Conservation (phyloP, 2,329 filamentous ascomycete genomes). For the Tolypocladium nubicola region DNA sequence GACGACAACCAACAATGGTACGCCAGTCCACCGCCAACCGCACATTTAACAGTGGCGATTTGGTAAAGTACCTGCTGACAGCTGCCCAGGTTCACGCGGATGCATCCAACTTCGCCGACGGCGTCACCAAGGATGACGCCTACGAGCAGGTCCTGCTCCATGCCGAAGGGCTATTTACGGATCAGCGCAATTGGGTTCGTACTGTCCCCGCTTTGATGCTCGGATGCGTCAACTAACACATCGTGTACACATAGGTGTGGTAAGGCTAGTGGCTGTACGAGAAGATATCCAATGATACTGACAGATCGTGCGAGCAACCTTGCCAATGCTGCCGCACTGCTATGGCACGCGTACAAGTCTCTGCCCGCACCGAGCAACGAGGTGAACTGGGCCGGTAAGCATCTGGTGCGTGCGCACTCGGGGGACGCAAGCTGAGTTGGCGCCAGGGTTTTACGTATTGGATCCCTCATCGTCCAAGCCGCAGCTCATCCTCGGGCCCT, state of each 20-base stretch:
- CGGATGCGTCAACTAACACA: neutral
- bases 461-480: slow-evolving; percentile 33
- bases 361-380: slow-evolving; percentile 52
- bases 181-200: slow-evolving; percentile 69
- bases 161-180: slow-evolving; percentile 57
- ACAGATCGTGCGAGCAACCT: slow-evolving; percentile 48
- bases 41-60: too few species aligned
- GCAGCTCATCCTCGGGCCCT: slow-evolving; percentile 66
- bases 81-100: slow-evolving; percentile 60
- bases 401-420: neutral
- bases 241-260: slow-evolving; percentile 8
- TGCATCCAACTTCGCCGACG: slow-evolving; percentile 59
- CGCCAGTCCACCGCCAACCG: neutral
- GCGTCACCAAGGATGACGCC: slow-evolving; percentile 59
- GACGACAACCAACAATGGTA: neutral
- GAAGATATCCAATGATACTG: neutral
- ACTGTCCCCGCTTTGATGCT: neutral
- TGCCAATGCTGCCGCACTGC: slow-evolving; percentile 61
- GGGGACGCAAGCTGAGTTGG: neutral
- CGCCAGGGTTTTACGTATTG: slow-evolving; percentile 60
- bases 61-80: neutral
- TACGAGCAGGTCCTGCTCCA: slow-evolving; percentile 66
- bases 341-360: slow-evolving; percentile 73
- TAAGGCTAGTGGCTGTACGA: slow-evolving; percentile 5
- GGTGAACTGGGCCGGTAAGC: slow-evolving; percentile 66